Evolutionary conservation across 1,284 basidiomycete species (phyloP).

Genomic region (Ustilago bromivora): DNA sequence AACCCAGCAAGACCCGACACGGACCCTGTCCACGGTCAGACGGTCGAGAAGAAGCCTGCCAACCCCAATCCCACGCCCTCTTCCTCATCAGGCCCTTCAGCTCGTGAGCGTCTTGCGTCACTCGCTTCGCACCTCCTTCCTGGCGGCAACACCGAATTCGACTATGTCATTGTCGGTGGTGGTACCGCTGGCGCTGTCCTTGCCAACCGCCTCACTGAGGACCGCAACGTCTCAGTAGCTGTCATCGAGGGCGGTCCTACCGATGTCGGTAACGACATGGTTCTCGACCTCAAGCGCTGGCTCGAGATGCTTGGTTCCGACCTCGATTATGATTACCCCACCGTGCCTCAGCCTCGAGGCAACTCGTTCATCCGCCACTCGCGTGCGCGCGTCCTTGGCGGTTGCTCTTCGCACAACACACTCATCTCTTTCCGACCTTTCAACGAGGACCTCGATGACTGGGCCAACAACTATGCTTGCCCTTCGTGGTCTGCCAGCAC

Average conservation of each 20-base stretch:
- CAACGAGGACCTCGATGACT: slow-evolving; percentile 69
- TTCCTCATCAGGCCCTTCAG: slow-evolving; percentile 31
- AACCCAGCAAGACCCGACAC: slow-evolving; percentile 54
- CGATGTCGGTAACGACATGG: slow-evolving; percentile 66
- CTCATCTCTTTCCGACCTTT: slow-evolving; percentile 70
- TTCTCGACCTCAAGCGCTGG: slow-evolving; percentile 68
- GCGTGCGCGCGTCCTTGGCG: slow-evolving; percentile 68
- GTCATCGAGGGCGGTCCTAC: slow-evolving; percentile 70
- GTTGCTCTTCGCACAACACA: slow-evolving; percentile 70
- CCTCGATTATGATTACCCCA: slow-evolving; percentile 69
- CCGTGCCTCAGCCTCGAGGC: slow-evolving; percentile 67
- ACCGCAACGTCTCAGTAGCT: slow-evolving; percentile 65
- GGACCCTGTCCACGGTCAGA: slow-evolving; percentile 58
- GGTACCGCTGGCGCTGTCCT: slow-evolving; percentile 69
- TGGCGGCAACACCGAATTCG: slow-evolving; percentile 61
- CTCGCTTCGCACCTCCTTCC: slow-evolving; percentile 65
- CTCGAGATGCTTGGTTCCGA: slow-evolving; percentile 69
- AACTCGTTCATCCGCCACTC: slow-evolving; percentile 70
- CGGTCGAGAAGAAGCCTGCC: slow-evolving; percentile 43
- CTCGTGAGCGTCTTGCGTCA: slow-evolving; percentile 57
- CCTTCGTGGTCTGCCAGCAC: slow-evolving; percentile 61
- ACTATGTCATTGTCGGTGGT: slow-evolving; percentile 69
- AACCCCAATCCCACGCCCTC: slow-evolving; percentile 24
- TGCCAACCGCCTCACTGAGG: slow-evolving; percentile 69
- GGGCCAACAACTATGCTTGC: slow-evolving; percentile 66